phyloP scores from a whole-genome alignment of 2,329 filamentous ascomycete species.

The Tothia fuscella region DNA sequence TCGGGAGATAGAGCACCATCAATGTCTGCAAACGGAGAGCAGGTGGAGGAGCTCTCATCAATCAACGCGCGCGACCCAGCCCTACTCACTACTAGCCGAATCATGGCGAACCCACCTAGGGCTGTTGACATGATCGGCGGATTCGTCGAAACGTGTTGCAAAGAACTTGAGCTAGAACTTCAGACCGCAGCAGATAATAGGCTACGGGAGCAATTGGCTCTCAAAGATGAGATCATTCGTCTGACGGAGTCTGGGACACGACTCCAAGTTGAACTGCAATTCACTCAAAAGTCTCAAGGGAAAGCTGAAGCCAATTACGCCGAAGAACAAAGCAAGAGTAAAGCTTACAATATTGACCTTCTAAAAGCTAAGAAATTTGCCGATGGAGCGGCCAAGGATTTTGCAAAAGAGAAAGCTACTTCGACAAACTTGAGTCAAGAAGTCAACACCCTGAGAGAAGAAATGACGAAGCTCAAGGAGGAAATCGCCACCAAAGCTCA shows the following conservation, averaged over 20 bases:
- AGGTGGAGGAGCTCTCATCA: too few relatives aligned
- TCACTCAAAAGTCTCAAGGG: neutral
- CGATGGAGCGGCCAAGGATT: slow-evolving; percentile 1
- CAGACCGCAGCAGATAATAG: too few relatives aligned
- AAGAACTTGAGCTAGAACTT: too few relatives aligned
- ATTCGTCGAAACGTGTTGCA: too few relatives aligned
- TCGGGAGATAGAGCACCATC: too few relatives aligned
- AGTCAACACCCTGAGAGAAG: neutral
- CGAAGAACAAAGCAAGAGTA: neutral
- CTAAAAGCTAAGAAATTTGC: slow-evolving; percentile 1
- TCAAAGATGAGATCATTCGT: neutral
- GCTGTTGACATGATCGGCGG: too few relatives aligned
- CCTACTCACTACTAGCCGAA: too few relatives aligned
- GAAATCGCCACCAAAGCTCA: neutral
- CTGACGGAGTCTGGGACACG: slow-evolving; percentile 2
- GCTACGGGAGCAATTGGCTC: too few relatives aligned
- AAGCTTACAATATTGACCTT: neutral
- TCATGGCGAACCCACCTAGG: too few relatives aligned
- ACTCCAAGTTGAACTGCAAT: slow-evolving; percentile 1
- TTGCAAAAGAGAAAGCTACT: neutral
- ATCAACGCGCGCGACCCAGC: too few relatives aligned
- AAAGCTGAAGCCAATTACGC: neutral
- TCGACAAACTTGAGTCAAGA: slow-evolving; percentile 1
- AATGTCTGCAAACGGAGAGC: too few relatives aligned
- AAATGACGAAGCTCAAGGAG: neutral